These are phyloP conservation scores for Blastomyces parvus DNA, from an alignment of 2,329 filamentous ascomycete genomes.

Conservation along the genomic window DNA sequence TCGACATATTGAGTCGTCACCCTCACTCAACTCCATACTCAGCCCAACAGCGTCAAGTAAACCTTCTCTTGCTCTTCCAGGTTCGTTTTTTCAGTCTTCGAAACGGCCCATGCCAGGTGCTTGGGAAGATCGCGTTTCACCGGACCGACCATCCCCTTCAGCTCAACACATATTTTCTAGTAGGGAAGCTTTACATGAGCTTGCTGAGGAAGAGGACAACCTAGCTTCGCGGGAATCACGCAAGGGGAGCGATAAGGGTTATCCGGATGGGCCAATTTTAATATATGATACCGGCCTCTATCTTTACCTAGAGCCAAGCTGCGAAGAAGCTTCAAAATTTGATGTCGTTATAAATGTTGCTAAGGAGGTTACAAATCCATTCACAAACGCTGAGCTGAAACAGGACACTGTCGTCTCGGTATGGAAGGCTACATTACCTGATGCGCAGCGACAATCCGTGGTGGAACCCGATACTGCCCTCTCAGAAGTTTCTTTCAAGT, in stretches of 20 bases:
- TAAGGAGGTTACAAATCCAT: conserved; percentile 55
- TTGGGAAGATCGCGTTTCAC: conserved; percentile 25
- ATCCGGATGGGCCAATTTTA: conserved; percentile 54
- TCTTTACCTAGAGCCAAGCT: conserved; percentile 54
- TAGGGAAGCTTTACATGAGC: conserved; percentile 34
- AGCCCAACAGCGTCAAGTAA: conserved; percentile 42
- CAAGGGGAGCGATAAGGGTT: conserved; percentile 53
- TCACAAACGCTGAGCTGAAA: conserved; percentile 29
- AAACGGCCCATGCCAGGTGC: conserved; percentile 21
- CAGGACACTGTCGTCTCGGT: conserved; percentile 35
- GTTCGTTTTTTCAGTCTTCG: conserved; percentile 27
- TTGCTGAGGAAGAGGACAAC: conserved; percentile 43
- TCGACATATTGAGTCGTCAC: conserved; percentile 54
- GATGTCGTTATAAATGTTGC: conserved; percentile 58
- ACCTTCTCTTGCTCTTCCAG: conserved; percentile 10
- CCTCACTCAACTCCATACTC: conserved; percentile 46
- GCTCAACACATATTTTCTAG: conserved; percentile 20
- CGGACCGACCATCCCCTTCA: conserved; percentile 20
- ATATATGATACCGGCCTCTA: conserved; percentile 55
- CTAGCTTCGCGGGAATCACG: conserved; percentile 44
- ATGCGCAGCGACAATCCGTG: conserved; percentile 27
- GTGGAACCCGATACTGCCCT: conserved; percentile 37
- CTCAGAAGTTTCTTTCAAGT: conserved; percentile 42
- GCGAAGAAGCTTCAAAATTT: conserved; percentile 49
- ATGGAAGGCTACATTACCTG: conserved; percentile 40